phyloP scores from a whole-genome alignment of 2,329 filamentous ascomycete species.

The Paracamarosporium sp. region DNA sequence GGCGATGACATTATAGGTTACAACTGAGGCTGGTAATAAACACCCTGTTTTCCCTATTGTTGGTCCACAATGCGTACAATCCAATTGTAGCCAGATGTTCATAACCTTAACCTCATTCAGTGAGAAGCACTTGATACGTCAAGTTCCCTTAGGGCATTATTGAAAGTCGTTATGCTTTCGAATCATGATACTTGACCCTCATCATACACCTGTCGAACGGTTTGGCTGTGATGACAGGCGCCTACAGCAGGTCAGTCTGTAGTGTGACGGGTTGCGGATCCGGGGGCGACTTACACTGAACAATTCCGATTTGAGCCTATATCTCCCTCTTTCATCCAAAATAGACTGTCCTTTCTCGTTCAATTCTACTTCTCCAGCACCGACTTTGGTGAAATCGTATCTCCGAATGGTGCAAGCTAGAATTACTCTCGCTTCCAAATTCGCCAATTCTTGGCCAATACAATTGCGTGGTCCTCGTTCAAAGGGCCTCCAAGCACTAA shows the following conservation, averaged over 20 bases:
- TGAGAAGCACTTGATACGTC: too few relatives aligned
- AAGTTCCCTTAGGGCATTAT: too few relatives aligned
- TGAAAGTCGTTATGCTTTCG: not conserved
- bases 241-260: constrained; percentile 25
- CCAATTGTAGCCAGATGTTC: too few relatives aligned
- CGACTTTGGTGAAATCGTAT: constrained; percentile 45
- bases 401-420: constrained; percentile 49
- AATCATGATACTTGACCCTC: constrained; percentile 26
- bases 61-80: not conserved
- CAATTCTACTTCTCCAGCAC: constrained; percentile 33
- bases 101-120: too few relatives aligned
- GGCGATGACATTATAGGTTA: too few relatives aligned
- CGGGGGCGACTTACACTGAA: constrained; percentile 36
- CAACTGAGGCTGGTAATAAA: too few relatives aligned
- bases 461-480: constrained; percentile 63
- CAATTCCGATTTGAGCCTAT: constrained; percentile 37
- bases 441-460: constrained; percentile 64
- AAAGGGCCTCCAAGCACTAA: constrained; percentile 62
- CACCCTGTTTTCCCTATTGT: not conserved
- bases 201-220: constrained; percentile 41
- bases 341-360: constrained; percentile 32
- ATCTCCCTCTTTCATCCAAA: constrained; percentile 36
- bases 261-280: not conserved
- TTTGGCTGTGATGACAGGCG: constrained; percentile 37
- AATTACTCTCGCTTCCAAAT: constrained; percentile 60